Conservation (phyloP, 805 yeast species). For the Candida vartiovaarae region DNA sequence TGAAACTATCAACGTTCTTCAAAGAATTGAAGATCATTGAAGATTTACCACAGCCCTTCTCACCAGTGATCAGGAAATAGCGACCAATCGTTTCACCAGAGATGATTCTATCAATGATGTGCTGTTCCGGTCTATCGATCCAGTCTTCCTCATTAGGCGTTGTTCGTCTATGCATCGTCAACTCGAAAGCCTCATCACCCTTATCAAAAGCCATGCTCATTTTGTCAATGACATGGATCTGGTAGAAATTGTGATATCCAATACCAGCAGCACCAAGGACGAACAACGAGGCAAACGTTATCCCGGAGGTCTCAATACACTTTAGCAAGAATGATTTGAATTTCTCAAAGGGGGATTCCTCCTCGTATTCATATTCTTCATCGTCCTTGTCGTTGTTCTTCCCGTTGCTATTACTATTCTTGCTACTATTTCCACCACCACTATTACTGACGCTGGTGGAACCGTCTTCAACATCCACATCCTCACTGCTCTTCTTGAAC, state of each 20-base stretch:
- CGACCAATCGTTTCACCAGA: slow-evolving; percentile 60
- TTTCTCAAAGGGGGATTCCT: slow-evolving; percentile 12
- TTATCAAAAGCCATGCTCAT: slow-evolving; percentile 60
- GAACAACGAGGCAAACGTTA: slow-evolving; percentile 61
- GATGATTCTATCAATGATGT: slow-evolving; percentile 54
- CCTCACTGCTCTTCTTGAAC: slow-evolving; percentile 8
- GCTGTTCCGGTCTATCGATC: slow-evolving; percentile 69
- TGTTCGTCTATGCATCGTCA: slow-evolving; percentile 43
- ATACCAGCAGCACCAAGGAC: slow-evolving; percentile 68
- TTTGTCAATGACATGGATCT: slow-evolving; percentile 50
- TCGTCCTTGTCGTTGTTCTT: slow-evolving; percentile 6
- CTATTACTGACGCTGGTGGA: neutral
- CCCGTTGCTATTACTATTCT: slow-evolving; percentile 5
- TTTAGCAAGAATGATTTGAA: slow-evolving; percentile 25
- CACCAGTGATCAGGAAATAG: slow-evolving; percentile 69
- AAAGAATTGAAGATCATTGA: slow-evolving; percentile 68
- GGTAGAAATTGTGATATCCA: slow-evolving; percentile 59
- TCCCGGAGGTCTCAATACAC: slow-evolving; percentile 60
- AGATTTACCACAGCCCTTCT: slow-evolving; percentile 83
- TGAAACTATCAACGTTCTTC: slow-evolving; percentile 51
- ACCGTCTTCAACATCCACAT: neutral
- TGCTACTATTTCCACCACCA: slow-evolving; percentile 3
- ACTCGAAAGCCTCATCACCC: slow-evolving; percentile 58
- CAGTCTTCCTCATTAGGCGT: slow-evolving; percentile 40
- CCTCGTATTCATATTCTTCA: slow-evolving; percentile 9